Evolutionary conservation across 2,329 filamentous ascomycete species (phyloP).

Genomic region (Aspergillus novofumigatus): DNA sequence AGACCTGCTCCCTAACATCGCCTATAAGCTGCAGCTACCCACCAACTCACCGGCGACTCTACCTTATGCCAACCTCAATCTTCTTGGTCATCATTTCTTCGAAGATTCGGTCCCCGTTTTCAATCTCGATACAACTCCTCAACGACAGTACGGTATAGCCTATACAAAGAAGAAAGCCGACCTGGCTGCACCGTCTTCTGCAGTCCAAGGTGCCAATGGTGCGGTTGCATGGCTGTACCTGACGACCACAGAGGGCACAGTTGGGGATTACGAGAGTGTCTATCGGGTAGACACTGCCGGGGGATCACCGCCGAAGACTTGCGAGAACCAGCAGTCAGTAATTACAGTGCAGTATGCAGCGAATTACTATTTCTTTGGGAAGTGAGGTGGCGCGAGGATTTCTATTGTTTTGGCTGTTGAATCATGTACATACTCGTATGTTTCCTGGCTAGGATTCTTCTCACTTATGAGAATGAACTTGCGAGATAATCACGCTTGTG

Average conservation of each 20-base stretch:
- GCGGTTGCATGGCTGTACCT: slow-evolving; percentile 82
- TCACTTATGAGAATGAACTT: not conserved
- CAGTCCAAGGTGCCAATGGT: slow-evolving; percentile 57
- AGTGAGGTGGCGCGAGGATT: slow-evolving; percentile 8
- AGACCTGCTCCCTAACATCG: slow-evolving; percentile 59
- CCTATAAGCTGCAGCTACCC: slow-evolving; percentile 62
- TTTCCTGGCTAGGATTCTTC: not conserved
- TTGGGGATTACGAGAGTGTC: slow-evolving; percentile 65
- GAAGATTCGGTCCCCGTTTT: slow-evolving; percentile 69
- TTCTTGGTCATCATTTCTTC: slow-evolving; percentile 83
- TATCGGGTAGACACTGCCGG: slow-evolving; percentile 83
- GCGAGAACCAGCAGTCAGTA: slow-evolving; percentile 56
- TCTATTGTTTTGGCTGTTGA: not conserved
- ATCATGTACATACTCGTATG: not conserved
- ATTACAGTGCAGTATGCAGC: slow-evolving; percentile 79
- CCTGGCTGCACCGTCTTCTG: slow-evolving; percentile 58
- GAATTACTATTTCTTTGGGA: slow-evolving; percentile 64
- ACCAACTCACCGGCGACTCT: slow-evolving; percentile 29
- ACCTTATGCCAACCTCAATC: slow-evolving; percentile 55
- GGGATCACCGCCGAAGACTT: slow-evolving; percentile 70
- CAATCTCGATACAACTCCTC: slow-evolving; percentile 60
- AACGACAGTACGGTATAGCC: slow-evolving; percentile 50
- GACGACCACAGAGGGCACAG: slow-evolving; percentile 49
- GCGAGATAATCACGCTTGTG: not conserved
- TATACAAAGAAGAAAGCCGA: slow-evolving; percentile 60